A percentile compares a stretch with the other conserved stretches of the same genome.
phyloP scores from a whole-genome alignment of 176 grass and related monocot species.

The Musa acuminata region DNA sequence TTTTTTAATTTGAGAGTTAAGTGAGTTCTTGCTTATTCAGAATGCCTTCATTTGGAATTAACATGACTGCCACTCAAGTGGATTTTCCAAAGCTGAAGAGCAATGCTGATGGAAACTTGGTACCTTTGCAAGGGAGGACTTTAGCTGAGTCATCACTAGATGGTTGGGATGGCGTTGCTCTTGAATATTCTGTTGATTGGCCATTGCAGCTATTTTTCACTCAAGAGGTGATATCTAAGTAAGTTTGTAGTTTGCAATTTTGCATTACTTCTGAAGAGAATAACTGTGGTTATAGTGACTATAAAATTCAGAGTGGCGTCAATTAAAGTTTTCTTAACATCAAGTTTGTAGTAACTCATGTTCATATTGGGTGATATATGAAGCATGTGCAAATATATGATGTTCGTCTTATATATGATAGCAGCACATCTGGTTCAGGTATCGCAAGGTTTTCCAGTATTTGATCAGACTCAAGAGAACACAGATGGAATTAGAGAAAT shows the following conservation, averaged over 20 bases:
- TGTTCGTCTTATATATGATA: constrained; percentile 8
- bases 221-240: constrained; percentile 96
- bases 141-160: constrained; percentile 64
- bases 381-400: neutral
- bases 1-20: constrained; percentile 4
- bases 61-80: constrained; percentile 43
- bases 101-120: constrained; percentile 25
- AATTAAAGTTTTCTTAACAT: neutral
- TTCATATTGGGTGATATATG: constrained; percentile 10
- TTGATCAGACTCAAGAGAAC: constrained; percentile 94
- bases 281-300: neutral
- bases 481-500: constrained; percentile 98
- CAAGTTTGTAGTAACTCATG: constrained; percentile 3
- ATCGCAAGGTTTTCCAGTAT: constrained; percentile 93
- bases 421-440: constrained; percentile 39
- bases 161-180: constrained; percentile 86
- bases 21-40: constrained; percentile 35
- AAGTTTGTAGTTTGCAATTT: constrained; percentile 22
- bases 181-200: constrained; percentile 90
- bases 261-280: neutral
- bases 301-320: neutral
- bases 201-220: constrained; percentile 95
- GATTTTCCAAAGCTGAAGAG: constrained; percentile 41
- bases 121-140: constrained; percentile 45
- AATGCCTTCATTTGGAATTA: constrained; percentile 75